Base-by-base conservation (phyloP, 1,284 basidiomycete genomes). In the Leccinum fallax region DNA sequence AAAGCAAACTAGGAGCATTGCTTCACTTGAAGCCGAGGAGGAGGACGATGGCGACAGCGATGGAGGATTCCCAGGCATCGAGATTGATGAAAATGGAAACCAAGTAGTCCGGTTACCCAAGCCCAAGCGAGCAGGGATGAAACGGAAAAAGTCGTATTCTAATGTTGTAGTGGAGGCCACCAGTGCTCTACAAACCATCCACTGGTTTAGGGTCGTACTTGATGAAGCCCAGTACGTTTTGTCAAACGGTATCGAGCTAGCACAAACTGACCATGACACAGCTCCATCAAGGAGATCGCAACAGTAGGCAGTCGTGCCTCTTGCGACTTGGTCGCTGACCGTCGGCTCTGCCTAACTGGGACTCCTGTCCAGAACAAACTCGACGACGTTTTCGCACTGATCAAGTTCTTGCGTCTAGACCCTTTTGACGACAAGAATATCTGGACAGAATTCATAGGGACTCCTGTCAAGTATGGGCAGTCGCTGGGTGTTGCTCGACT, bases 301-400 rank as follows among this genome's bases (percentile, higher is more conserved):
- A 99, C 97, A 0, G 94, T 98, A 59, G 96, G 92, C 57, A 95
- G 95, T 67, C 89, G 93, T 64, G 97, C 97, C 4, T 95, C 91
- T 10, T 99, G 97, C 78, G 95, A 97, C 72, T 85, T 99, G 53
- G 86, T 93, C 74, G 95, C 97, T 2, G 93, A 98, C 72, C 89
- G 97, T 58, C 88, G 97, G 21, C 81, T 98, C 52, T 97, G 94
- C 72, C 82, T 99, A 46, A 98, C 97, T 9, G 97, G 97, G 63
- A 99, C 97, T 7, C 97, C 97, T 0, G 94, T 99, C 51, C 97
- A 99, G 79, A 99, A 99, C 83, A 96, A 96, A 74, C 86, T 99
- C 61, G 97, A 99, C 77, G 97, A 99, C 72, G 90, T 99, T 54
- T 99, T 91, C 77, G 95, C 97, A 1, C 82, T 99, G 61, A 89